These are phyloP conservation scores for Naumovozyma dairenensis DNA, from an alignment of 805 yeast genomes.

Conservation along the genomic window DNA sequence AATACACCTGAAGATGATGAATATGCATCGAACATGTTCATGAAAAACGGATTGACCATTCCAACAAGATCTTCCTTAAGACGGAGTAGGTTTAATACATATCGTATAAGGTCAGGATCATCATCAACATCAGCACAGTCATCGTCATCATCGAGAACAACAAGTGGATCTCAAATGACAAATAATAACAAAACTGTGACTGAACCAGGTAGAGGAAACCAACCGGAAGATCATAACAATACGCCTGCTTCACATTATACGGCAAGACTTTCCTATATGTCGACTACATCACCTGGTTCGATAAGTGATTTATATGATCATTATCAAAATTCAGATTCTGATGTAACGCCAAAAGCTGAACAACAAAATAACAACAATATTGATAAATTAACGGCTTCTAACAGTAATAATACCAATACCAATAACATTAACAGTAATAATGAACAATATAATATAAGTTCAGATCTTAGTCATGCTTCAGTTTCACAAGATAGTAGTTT, in stretches of 20 bases:
- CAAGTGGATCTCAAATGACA: neutral
- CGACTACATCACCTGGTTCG: constrained; percentile 8
- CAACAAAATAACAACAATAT: neutral
- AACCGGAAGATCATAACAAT: constrained; percentile 3
- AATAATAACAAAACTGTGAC: neutral
- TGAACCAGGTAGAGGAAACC: too few species aligned
- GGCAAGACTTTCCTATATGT: neutral
- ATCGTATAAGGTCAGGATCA: constrained; percentile 31
- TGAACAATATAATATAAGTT: neutral
- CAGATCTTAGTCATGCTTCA: neutral
- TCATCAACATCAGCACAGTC: neutral
- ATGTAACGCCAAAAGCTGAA: constrained; percentile 5
- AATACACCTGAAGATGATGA: constrained; percentile 8
- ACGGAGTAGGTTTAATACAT: constrained; percentile 43
- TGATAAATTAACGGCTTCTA: too few species aligned
- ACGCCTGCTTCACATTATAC: neutral
- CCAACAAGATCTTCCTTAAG: constrained; percentile 31
- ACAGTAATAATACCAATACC: too few species aligned
- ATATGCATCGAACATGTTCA: constrained; percentile 25
- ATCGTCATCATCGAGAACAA: neutral
- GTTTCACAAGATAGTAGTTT: constrained; percentile 11
- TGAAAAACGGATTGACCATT: constrained; percentile 20
- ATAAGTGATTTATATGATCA: constrained; percentile 23
- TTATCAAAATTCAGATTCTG: constrained; percentile 20
- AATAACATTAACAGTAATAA: neutral